Conservation (phyloP, 2,329 filamentous ascomycete genomes). For the Lasiodiplodia gonubiensis region DNA sequence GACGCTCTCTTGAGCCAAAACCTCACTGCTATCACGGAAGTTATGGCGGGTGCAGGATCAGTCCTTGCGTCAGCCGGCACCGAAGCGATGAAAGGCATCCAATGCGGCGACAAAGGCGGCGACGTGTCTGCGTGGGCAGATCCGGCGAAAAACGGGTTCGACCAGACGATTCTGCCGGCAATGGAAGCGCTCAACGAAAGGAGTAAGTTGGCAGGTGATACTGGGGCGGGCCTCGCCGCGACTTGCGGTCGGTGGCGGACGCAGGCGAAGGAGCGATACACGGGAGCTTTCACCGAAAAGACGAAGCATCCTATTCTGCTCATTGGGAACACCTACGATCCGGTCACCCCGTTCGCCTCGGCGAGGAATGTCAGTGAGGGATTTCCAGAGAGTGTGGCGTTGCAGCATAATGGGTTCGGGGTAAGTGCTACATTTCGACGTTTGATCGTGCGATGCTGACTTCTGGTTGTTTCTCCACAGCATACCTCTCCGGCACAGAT, state of each 20-base stretch:
- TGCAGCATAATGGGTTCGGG: conserved; percentile 50
- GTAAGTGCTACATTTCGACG: conserved; percentile 22
- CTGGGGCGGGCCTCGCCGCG: background rate
- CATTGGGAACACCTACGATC: conserved; percentile 1
- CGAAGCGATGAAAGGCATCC: background rate
- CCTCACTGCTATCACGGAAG: background rate
- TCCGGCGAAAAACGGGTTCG: background rate
- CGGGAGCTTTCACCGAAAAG: conserved; percentile 34
- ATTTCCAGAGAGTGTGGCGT: conserved; percentile 53
- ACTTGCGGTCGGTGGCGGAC: conserved; percentile 47
- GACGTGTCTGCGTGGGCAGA: background rate
- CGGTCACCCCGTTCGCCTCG: conserved; percentile 7
- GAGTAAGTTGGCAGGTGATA: conserved; percentile 2
- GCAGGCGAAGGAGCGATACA: conserved; percentile 42
- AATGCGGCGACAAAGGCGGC: background rate
- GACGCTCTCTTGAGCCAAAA: background rate
- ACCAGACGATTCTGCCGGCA: background rate
- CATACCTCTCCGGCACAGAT: conserved; percentile 24
- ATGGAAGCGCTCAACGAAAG: background rate
- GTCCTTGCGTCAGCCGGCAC: background rate
- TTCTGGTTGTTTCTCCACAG: background rate
- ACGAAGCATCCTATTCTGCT: background rate
- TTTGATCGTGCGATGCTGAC: background rate
- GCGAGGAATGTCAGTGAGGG: conserved; percentile 47
- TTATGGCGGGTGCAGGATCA: no score